Evolutionary conservation across 345 rosid genomes (phyloP), one percentile per base, ranked within the genome.

Genomic region (Gossypium australe): DNA sequence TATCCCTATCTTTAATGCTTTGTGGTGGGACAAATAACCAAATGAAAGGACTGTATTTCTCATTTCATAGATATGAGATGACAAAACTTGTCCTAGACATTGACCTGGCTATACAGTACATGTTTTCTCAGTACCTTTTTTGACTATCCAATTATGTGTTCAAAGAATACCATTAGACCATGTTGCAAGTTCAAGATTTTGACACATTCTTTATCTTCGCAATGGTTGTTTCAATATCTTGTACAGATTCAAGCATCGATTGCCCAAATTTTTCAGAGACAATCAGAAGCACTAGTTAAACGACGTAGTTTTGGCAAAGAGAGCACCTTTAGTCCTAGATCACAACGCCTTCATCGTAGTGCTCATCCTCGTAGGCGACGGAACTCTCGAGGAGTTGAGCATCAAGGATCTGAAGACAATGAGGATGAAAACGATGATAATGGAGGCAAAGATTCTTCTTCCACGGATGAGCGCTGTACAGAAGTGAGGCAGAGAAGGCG

Each of bases 211-310:
- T 41, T 75, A 34, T 68, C 71, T 55, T 65, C 55, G 34, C 65
- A 4, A 59, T 29, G 55, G 18, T 20, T 58, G 11, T 67, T 77
- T 73, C 34, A 59, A 76, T 67, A 45, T 34, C 79, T 73, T 76
- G 73, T 83, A 75, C 82, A 94, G 98, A 89, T 94, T 81, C 98
- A 94, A 91, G 95, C 76, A 81, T 89, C 97, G 64, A 94, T 94
- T 79, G 98, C 98, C 56, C 88, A 91, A 82, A 85, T 92, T 78
- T 82, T 89, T 34, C 92, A 86, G 78, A 78, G 87, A 51, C 98
- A 94, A 78, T 85, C 98, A 51, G 94, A 91, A 79, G 95, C 94
- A 74, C 80, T 92, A 2, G 89, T 73, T 64, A 90, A 84, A 84
- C 87, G 86, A 78, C 95, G 84, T 56, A 52, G 90, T 29, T 43